Evolutionary conservation across 441 rosid genomes (phyloP).

Genomic region (Mallotus japonicus): DNA sequence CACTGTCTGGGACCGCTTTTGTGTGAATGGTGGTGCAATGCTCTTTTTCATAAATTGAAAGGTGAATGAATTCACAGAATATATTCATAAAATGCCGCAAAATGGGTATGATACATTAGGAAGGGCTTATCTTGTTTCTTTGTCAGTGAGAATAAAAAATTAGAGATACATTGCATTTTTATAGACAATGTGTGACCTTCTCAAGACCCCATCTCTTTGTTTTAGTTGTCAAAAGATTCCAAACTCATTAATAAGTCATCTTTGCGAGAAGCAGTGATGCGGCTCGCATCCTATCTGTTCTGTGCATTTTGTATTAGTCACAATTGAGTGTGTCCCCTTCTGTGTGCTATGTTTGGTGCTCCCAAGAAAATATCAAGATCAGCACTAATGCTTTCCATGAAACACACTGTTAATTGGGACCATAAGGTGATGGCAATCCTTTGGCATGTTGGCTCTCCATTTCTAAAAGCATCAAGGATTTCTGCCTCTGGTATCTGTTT

Average conservation of each 20-base stretch:
- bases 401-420: conserved; percentile 42
- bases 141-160: conserved; percentile 18
- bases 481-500: conserved; percentile 87
- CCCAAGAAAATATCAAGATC: conserved; percentile 23
- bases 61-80: conserved; percentile 20
- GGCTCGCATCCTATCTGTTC: conserved; percentile 8
- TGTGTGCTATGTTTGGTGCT: conserved; percentile 17
- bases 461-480: conserved; percentile 86
- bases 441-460: conserved; percentile 97
- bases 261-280: conserved; percentile 15
- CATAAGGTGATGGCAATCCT: conserved; percentile 72
- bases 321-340: conserved; percentile 31
- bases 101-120: conserved; percentile 29
- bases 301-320: conserved; percentile 23
- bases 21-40: conserved; percentile 23
- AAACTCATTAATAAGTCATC: conserved; percentile 21
- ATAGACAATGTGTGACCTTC: conserved; percentile 14
- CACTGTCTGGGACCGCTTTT: conserved; percentile 18
- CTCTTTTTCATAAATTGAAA: conserved; percentile 23
- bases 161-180: conserved; percentile 33
- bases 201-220: conserved; percentile 27
- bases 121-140: conserved; percentile 27
- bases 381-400: not conserved
- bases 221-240: conserved; percentile 27
- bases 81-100: conserved; percentile 25